Percentiles rank a stretch among this genome's conserved stretches.
These are phyloP conservation scores for Mortierella sp. DNA, from an alignment of 371 early-diverging fungal species.

Conservation along the genomic window DNA sequence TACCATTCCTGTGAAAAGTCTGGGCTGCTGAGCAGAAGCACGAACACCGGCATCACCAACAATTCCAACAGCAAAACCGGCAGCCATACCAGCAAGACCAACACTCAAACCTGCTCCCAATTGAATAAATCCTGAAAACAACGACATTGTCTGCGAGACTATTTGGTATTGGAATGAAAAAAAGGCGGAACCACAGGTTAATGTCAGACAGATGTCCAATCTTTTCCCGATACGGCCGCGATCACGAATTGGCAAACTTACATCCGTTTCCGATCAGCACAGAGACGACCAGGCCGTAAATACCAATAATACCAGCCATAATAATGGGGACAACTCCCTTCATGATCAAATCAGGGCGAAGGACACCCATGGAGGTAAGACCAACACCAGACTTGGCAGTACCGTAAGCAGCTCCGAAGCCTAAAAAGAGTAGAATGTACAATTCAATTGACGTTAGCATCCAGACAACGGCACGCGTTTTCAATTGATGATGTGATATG, in stretches of 20 bases:
- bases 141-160: conserved; percentile 69
- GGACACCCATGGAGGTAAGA: conserved; percentile 88
- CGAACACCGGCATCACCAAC: conserved; percentile 92
- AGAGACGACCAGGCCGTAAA: conserved; percentile 91
- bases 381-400: conserved; percentile 94
- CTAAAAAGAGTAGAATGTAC: conserved; percentile 53
- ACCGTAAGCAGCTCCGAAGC: conserved; percentile 94
- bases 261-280: conserved; percentile 84
- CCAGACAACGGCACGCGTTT: not conserved
- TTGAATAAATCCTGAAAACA: conserved; percentile 85
- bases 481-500: not conserved
- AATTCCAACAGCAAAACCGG: conserved; percentile 93
- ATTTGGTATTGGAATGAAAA: not conserved
- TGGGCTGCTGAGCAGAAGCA: conserved; percentile 80
- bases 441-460: not conserved
- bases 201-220: not conserved
- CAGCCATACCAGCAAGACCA: conserved; percentile 90
- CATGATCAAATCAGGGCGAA: conserved; percentile 91
- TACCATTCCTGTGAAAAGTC: conserved; percentile 31
- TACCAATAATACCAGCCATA: conserved; percentile 96
- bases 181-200: not conserved
- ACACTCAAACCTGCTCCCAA: conserved; percentile 89
- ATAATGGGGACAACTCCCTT: conserved; percentile 90
- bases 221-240: too few relatives aligned
- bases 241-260: conserved; percentile 56